Evolutionary conservation across 345 rosid genomes (phyloP).

Genomic region (Diplotaxis tenuifolia): DNA sequence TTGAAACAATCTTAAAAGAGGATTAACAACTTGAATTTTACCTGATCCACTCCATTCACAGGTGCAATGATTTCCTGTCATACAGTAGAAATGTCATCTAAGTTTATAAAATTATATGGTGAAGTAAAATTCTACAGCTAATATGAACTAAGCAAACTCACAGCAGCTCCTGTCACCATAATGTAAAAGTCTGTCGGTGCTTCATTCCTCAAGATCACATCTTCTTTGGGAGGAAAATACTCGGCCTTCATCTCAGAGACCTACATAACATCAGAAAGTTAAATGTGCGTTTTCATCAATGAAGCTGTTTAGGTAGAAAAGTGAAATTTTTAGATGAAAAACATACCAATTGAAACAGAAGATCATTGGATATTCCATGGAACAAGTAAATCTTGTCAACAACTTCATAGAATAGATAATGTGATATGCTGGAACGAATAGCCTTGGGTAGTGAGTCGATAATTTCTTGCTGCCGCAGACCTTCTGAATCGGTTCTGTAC

Average conservation of each 20-base stretch:
- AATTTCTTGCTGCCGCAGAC: slow-evolving; percentile 85
- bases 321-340: background rate
- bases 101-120: slow-evolving; percentile 25
- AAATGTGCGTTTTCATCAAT: background rate
- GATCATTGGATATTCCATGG: slow-evolving; percentile 87
- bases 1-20: background rate
- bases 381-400: slow-evolving; percentile 79
- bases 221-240: slow-evolving; percentile 93
- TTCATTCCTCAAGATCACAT: slow-evolving; percentile 85
- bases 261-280: slow-evolving; percentile 40
- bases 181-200: slow-evolving; percentile 86
- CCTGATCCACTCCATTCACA: slow-evolving; percentile 68
- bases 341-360: slow-evolving; percentile 86
- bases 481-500: slow-evolving; percentile 82
- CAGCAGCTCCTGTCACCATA: slow-evolving; percentile 79
- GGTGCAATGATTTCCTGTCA: slow-evolving; percentile 60
- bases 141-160: slow-evolving; percentile 34
- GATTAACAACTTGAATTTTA: slow-evolving; percentile 22
- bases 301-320: background rate
- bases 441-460: slow-evolving; percentile 84
- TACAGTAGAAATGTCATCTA: background rate
- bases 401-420: slow-evolving; percentile 65
- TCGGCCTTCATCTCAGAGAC: slow-evolving; percentile 92
- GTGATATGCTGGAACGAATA: slow-evolving; percentile 74
- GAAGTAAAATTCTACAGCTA: background rate